Conservation (phyloP, 768 basidiomycete species). For the Omphalotus guepiniiformis region DNA sequence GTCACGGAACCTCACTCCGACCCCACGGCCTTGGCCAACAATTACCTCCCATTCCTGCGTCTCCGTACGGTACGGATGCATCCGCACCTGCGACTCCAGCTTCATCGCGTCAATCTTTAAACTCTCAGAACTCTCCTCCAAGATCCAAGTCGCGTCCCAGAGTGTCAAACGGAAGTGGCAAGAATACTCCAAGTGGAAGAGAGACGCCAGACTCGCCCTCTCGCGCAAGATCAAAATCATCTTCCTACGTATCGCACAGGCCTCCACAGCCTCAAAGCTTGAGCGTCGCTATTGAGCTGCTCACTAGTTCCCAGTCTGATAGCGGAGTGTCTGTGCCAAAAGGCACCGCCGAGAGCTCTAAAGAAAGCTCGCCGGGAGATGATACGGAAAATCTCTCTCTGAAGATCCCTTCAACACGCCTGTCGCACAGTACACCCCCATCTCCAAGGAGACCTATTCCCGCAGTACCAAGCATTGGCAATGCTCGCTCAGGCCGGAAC, state of each 20-base stretch:
- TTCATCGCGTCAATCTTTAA: too few relatives aligned
- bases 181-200: slow-evolving; percentile 18
- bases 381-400: slow-evolving; percentile 11
- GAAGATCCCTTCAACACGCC: slow-evolving; percentile 23
- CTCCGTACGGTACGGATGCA: slow-evolving; percentile 60
- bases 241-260: slow-evolving; percentile 50
- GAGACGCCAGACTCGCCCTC: slow-evolving; percentile 33
- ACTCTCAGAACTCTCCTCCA: slow-evolving; percentile 26
- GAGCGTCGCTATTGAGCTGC: slow-evolving; percentile 65
- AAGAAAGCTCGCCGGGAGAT: too few relatives aligned
- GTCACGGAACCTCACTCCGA: too few relatives aligned
- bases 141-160: slow-evolving; percentile 21
- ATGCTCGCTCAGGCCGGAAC: slow-evolving; percentile 30
- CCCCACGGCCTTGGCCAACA: slow-evolving; percentile 35
- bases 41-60: slow-evolving; percentile 64
- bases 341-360: neutral
- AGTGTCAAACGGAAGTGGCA: slow-evolving; percentile 16
- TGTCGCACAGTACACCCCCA: slow-evolving; percentile 26
- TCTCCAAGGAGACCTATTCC: slow-evolving; percentile 45
- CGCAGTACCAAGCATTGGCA: slow-evolving; percentile 28
- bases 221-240: slow-evolving; percentile 49
- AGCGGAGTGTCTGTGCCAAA: slow-evolving; percentile 22
- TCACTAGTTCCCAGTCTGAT: slow-evolving; percentile 43
- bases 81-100: slow-evolving; percentile 55
- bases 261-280: slow-evolving; percentile 65